Evolutionary conservation across 2,329 filamentous ascomycete genomes (phyloP).

Genomic region (Fusarium sp.): DNA sequence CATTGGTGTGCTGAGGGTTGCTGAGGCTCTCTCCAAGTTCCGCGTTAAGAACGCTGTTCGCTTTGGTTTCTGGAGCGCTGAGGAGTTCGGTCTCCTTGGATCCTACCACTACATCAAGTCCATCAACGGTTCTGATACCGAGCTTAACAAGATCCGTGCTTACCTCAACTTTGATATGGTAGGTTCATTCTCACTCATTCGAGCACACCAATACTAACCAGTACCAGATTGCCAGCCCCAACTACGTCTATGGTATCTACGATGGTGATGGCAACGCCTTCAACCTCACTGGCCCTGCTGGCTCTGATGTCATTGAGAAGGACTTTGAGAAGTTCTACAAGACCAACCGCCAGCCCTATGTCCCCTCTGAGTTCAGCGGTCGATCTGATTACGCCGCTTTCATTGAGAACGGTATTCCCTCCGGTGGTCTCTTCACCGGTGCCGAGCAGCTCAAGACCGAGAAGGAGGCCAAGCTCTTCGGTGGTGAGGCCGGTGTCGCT

Average conservation of each 20-base stretch:
- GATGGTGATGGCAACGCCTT: conserved; percentile 71
- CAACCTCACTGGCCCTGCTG: conserved; percentile 64
- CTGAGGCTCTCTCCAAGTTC: conserved; percentile 56
- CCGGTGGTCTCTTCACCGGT: conserved; percentile 76
- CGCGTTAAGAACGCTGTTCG: conserved; percentile 61
- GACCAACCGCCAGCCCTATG: conserved; percentile 61
- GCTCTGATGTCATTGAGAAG: conserved; percentile 69
- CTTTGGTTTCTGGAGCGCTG: conserved; percentile 65
- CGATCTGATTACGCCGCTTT: conserved; percentile 77
- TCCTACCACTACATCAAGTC: conserved; percentile 62
- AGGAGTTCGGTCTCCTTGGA: conserved; percentile 61
- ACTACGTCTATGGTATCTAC: conserved; percentile 67
- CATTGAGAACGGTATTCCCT: conserved; percentile 73
- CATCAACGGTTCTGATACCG: conserved; percentile 54
- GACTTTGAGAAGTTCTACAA: conserved; percentile 68
- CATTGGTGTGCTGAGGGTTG: conserved; percentile 59
- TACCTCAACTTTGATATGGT: conserved; percentile 71
- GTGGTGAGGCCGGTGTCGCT: conserved; percentile 66
- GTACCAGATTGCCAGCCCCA: conserved; percentile 58
- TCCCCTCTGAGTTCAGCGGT: conserved; percentile 72
- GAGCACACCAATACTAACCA: background rate
- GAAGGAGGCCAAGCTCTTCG: conserved; percentile 69
- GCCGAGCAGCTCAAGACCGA: conserved; percentile 73
- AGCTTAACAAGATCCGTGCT: conserved; percentile 62
- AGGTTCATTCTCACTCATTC: conserved; percentile 2